Evolutionary conservation across 345 rosid genomes (phyloP).

Genomic region (Aquilaria sinensis): DNA sequence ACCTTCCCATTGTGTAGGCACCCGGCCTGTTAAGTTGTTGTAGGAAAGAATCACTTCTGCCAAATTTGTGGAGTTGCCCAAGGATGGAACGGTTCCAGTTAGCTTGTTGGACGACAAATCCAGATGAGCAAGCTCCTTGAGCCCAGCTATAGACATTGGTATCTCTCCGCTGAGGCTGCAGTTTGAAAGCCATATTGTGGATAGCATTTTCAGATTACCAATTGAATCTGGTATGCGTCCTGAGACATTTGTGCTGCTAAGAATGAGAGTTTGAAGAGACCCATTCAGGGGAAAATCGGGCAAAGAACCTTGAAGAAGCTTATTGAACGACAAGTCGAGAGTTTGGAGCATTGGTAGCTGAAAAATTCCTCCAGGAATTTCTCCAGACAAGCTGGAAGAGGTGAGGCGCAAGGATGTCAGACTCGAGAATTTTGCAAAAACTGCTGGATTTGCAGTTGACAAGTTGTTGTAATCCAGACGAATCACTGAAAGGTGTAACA

Average conservation of each 20-base stretch:
- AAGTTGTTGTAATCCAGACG: slow-evolving; percentile 23
- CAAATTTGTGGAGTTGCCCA: slow-evolving; percentile 15
- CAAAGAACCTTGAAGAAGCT: slow-evolving; percentile 22
- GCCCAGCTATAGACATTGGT: slow-evolving; percentile 20
- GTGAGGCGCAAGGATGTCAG: slow-evolving; percentile 20
- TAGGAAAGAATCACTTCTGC: slow-evolving; percentile 15
- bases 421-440: slow-evolving; percentile 14
- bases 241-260: slow-evolving; percentile 20
- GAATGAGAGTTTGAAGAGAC: slow-evolving; percentile 19
- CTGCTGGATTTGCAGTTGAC: slow-evolving; percentile 15
- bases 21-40: slow-evolving; percentile 28
- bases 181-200: not conserved
- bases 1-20: slow-evolving; percentile 19
- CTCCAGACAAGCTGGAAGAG: slow-evolving; percentile 14
- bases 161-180: slow-evolving; percentile 28
- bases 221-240: slow-evolving; percentile 34
- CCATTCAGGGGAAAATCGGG: not conserved
- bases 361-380: slow-evolving; percentile 17
- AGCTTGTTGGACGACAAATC: slow-evolving; percentile 29
- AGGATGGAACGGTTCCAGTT: slow-evolving; percentile 28
- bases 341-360: slow-evolving; percentile 17
- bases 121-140: slow-evolving; percentile 20
- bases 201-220: slow-evolving; percentile 14
- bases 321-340: slow-evolving; percentile 19
- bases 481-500: slow-evolving; percentile 17